Evolutionary conservation across 495 filamentous ascomycete species (phyloP), one percentile per base, ranked within the genome.

Genomic region (Penicillium odoratum): DNA sequence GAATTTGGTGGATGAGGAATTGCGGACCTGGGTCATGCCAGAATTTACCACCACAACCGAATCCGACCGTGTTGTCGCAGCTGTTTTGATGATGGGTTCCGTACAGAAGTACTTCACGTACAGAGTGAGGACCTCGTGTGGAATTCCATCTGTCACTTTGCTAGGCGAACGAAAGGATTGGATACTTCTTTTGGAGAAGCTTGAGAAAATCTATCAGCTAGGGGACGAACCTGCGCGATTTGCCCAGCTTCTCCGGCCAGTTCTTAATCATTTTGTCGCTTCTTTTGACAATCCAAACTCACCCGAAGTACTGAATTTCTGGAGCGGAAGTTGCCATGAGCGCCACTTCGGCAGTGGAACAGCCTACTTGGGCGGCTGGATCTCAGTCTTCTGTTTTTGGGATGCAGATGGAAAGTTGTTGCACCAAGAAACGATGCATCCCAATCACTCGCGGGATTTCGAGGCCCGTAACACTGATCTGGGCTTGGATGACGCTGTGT

Each of bases 341-440:
- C 1, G 43, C 2, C 46, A 52, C 7, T 60, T 54, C 18, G 72
- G 71, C 2, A 71, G 64, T 30, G 67, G 70, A 0, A 58, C 70
- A 1, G 21, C 53, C 1, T 64, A 62, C 45, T 50, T 76, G 3
- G 72, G 67, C 0, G 79, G 80, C 13, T 81, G 78, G 79, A 71
- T 81, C 53, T 74, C 75, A 0, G 80, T 71, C 0, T 83, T 83
- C 65, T 72, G 70, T 43, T 78, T 74, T 65, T 83, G 79, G 79
- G 48, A 70, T 16, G 62, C 58, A 6, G 53, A 74, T 3, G 80
- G 80, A 7, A 38, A 51, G 4, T 56, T 9, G 11, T 29, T 73
- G 13, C 74, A 25, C 13, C 28, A 5, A 18, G 48, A 50, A 15
- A 34, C 30, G 10, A 33, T 50, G 6, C 13, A 18, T 18, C 29